Conservation (phyloP, 495 filamentous ascomycete species). For the Penicillium crystallinum region DNA sequence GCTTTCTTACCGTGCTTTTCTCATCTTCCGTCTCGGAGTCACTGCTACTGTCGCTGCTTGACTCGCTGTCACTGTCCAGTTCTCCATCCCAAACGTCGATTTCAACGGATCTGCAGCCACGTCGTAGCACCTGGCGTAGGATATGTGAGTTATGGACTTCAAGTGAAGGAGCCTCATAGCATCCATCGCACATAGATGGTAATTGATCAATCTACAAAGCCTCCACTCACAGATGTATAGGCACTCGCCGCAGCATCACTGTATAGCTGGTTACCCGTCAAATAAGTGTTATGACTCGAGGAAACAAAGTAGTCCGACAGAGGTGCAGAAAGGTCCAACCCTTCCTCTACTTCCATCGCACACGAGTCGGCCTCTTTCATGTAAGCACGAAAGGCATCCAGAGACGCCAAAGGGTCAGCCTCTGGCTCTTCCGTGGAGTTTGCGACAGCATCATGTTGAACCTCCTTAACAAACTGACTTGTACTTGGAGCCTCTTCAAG, state of each 20-base stretch:
- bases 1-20: slow-evolving; percentile 1
- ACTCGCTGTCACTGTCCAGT: slow-evolving; percentile 28
- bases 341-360: slow-evolving; percentile 29
- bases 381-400: slow-evolving; percentile 52
- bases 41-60: slow-evolving; percentile 22
- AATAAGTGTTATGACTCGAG: slow-evolving; percentile 92
- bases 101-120: slow-evolving; percentile 89
- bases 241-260: slow-evolving; percentile 74
- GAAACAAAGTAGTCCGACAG: slow-evolving; percentile 87
- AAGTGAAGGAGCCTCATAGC: background rate
- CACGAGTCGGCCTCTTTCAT: slow-evolving; percentile 54
- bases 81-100: slow-evolving; percentile 95
- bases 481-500: slow-evolving; percentile 4
- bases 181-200: background rate
- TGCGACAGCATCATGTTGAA: slow-evolving; percentile 20
- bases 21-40: slow-evolving; percentile 17
- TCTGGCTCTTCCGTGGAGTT: background rate
- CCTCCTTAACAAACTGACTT: slow-evolving; percentile 19
- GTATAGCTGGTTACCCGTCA: slow-evolving; percentile 87
- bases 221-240: slow-evolving; percentile 69
- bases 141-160: background rate
- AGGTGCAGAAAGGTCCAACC: slow-evolving; percentile 56
- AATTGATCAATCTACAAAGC: background rate
- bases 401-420: slow-evolving; percentile 25
- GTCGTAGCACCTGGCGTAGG: slow-evolving; percentile 52